These are phyloP conservation scores for Helianthus tuberosus DNA, from an alignment of 129 eudicot species.

Conservation along the genomic window DNA sequence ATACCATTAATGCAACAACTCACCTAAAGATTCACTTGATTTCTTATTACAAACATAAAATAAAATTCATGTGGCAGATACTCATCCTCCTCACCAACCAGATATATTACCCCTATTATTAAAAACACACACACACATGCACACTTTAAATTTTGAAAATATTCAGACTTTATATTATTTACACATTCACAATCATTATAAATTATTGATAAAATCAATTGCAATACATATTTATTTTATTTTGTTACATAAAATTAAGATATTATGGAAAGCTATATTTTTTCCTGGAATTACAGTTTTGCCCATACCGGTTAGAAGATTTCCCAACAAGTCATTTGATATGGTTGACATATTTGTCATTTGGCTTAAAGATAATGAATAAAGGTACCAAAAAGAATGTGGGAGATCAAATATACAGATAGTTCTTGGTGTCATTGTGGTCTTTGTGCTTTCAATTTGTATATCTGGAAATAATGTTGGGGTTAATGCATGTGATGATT, in stretches of 20 bases:
- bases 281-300: slow-evolving; percentile 1
- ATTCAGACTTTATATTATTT: not conserved
- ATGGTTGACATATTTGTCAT: slow-evolving; percentile 31
- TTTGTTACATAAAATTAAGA: not conserved
- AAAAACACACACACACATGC: not conserved
- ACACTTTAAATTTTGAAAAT: not conserved
- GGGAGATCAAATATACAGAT: slow-evolving; percentile 33
- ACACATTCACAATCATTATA: not conserved
- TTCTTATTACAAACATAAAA: slow-evolving; percentile 26
- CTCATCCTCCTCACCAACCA: slow-evolving; percentile 25
- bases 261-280: not conserved
- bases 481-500: slow-evolving; percentile 32
- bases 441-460: slow-evolving; percentile 19
- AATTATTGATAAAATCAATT: not conserved
- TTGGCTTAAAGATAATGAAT: slow-evolving; percentile 22
- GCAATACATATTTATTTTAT: too few species aligned
- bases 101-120: slow-evolving; percentile 4
- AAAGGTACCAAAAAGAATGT: slow-evolving; percentile 19
- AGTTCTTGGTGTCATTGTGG: slow-evolving; percentile 27
- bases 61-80: slow-evolving; percentile 30
- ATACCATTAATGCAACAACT: slow-evolving; percentile 37
- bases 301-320: slow-evolving; percentile 7
- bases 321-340: slow-evolving; percentile 36
- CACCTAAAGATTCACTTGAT: slow-evolving; percentile 39
- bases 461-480: slow-evolving; percentile 9